phyloP scores from a whole-genome alignment of 352 stramenopile species.

The Pythium phragmiticola region DNA sequence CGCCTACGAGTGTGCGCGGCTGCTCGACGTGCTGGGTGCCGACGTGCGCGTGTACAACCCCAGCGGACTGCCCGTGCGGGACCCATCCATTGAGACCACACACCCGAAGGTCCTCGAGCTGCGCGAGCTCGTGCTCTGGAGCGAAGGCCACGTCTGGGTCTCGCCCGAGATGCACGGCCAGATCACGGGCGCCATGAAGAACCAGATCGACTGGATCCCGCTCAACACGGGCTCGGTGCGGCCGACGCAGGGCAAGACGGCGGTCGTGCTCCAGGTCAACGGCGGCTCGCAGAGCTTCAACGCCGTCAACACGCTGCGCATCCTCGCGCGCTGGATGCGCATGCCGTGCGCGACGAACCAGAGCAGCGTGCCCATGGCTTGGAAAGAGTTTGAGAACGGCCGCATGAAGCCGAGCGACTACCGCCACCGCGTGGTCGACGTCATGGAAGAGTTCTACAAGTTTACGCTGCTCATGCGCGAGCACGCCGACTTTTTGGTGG shows the following conservation, averaged over 20 bases:
- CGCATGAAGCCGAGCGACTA: slow-evolving; percentile 60
- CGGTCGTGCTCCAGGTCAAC: slow-evolving; percentile 51
- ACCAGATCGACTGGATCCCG: slow-evolving; percentile 70
- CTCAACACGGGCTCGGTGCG: slow-evolving; percentile 60
- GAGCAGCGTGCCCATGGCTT: slow-evolving; percentile 54
- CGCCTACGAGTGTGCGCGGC: slow-evolving; percentile 54
- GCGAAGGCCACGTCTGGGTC: slow-evolving; percentile 62
- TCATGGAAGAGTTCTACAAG: slow-evolving; percentile 68
- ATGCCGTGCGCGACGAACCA: slow-evolving; percentile 72
- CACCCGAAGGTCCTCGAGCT: slow-evolving; percentile 61
- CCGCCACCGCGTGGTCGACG: slow-evolving; percentile 62
- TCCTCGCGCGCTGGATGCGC: slow-evolving; percentile 65
- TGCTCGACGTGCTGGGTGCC: slow-evolving; percentile 56
- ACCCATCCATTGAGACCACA: slow-evolving; percentile 47
- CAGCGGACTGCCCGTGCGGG: slow-evolving; percentile 47
- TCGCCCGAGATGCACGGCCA: slow-evolving; percentile 66
- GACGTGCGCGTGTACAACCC: slow-evolving; percentile 50
- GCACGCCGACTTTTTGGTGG: slow-evolving; percentile 35
- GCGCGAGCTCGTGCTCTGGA: slow-evolving; percentile 56
- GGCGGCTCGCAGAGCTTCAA: slow-evolving; percentile 62
- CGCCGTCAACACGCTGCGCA: slow-evolving; percentile 51
- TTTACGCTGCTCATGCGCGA: slow-evolving; percentile 52
- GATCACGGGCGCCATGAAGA: slow-evolving; percentile 70
- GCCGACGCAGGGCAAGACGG: slow-evolving; percentile 57
- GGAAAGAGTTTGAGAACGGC: slow-evolving; percentile 62